A percentile compares a stretch with the other conserved stretches of the same genome.
Evolutionary conservation across 345 rosid species (phyloP).

Genomic region (Gossypium rotundifolium): DNA sequence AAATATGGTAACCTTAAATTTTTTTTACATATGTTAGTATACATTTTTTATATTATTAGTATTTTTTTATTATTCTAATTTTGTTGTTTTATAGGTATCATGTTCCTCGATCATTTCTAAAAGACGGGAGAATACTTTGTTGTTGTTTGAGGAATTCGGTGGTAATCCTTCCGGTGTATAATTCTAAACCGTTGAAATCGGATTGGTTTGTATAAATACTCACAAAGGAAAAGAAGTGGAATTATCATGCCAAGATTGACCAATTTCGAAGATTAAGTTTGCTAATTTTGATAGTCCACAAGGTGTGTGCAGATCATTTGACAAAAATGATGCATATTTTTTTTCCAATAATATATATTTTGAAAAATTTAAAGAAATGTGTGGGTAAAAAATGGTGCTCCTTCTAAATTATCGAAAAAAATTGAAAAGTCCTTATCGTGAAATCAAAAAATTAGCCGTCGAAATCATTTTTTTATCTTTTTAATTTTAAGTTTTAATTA

Average conservation of each 20-base stretch:
- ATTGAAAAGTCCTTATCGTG: conserved; percentile 21
- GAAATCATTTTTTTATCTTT: too few species aligned
- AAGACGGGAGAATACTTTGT: conserved; percentile 31
- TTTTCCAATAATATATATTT: not conserved
- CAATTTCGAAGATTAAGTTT: conserved; percentile 22
- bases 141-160: conserved; percentile 56
- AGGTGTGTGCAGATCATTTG: conserved; percentile 43
- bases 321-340: not conserved
- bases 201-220: conserved; percentile 31
- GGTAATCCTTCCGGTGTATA: conserved; percentile 38
- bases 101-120: conserved; percentile 41
- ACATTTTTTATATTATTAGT: not conserved
- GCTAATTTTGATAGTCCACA: conserved; percentile 21
- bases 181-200: conserved; percentile 26
- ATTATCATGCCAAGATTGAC: conserved; percentile 38
- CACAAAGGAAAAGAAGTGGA: conserved; percentile 33
- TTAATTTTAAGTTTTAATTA: too few species aligned
- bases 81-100: conserved; percentile 32
- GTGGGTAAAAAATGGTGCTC: conserved; percentile 39
- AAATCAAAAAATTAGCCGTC: too few species aligned
- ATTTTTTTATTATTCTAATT: not conserved
- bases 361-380: conserved; percentile 19
- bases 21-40: not conserved
- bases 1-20: conserved; percentile 27
- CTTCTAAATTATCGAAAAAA: conserved; percentile 22